Evolutionary conservation across 495 filamentous ascomycete genomes (phyloP).

Genomic region (Hyaloscypha bicolor): DNA sequence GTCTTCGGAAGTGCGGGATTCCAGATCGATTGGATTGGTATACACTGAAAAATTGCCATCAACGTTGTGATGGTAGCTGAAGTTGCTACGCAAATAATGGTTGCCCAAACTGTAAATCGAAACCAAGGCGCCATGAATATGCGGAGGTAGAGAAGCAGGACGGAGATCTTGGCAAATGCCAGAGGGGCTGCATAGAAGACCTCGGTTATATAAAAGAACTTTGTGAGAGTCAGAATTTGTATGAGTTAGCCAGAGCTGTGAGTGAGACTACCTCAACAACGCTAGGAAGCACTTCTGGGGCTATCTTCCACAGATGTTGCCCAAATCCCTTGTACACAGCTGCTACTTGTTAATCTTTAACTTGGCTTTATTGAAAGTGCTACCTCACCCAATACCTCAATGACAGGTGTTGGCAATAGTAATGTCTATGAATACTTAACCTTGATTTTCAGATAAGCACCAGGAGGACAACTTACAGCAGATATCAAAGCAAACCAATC

Average conservation of each 20-base stretch:
- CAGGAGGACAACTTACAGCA: background rate
- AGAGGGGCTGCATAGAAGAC: background rate
- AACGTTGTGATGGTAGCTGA: background rate
- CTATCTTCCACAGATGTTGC: background rate
- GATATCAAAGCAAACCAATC: background rate
- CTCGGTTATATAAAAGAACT: conserved; percentile 2
- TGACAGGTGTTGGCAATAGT: background rate
- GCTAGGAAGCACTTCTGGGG: background rate
- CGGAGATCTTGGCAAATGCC: background rate
- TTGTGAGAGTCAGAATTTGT: background rate
- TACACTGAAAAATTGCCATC: background rate
- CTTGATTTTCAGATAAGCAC: background rate
- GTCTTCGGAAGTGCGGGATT: background rate
- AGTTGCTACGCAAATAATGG: background rate
- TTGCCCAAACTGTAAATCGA: background rate
- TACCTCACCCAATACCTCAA: background rate
- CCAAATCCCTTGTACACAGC: background rate
- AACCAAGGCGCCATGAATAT: background rate
- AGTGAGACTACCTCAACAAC: background rate
- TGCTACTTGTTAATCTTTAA: background rate
- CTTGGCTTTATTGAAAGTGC: background rate
- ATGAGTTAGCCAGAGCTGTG: background rate
- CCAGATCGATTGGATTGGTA: background rate
- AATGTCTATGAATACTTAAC: background rate
- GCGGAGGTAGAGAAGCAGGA: conserved; percentile 1